Evolutionary conservation across 805 yeast species (phyloP).

Genomic region (Kurtzmaniella fragi): DNA sequence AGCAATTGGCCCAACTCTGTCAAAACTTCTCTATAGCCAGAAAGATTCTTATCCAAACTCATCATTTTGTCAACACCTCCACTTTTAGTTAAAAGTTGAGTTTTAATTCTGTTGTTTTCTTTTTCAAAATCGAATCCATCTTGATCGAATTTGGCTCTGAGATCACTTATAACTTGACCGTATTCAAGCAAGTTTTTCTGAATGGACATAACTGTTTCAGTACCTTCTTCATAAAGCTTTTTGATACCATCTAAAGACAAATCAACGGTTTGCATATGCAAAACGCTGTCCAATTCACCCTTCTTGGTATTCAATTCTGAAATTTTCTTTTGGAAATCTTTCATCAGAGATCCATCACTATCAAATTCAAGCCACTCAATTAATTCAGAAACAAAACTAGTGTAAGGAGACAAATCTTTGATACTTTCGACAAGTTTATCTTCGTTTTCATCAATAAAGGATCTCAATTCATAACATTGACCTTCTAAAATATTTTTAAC

Average conservation of each 20-base stretch:
- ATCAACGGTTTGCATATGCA: slow-evolving; percentile 42
- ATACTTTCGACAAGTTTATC: slow-evolving; percentile 31
- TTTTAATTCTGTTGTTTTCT: slow-evolving; percentile 43
- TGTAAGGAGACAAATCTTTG: slow-evolving; percentile 22
- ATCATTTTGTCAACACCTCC: slow-evolving; percentile 18
- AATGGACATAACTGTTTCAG: slow-evolving; percentile 33
- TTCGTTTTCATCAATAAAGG: slow-evolving; percentile 50
- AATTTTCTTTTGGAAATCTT: slow-evolving; percentile 21
- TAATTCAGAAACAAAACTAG: slow-evolving; percentile 36
- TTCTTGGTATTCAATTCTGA: slow-evolving; percentile 14
- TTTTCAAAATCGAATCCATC: slow-evolving; percentile 48
- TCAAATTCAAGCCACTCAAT: slow-evolving; percentile 80
- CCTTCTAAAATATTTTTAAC: slow-evolving; percentile 68
- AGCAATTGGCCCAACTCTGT: slow-evolving; percentile 21
- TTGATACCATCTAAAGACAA: slow-evolving; percentile 43
- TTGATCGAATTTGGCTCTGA: slow-evolving; percentile 40
- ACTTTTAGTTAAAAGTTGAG: slow-evolving; percentile 12
- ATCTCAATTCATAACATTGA: slow-evolving; percentile 64
- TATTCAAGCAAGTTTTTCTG: slow-evolving; percentile 41
- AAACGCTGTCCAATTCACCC: slow-evolving; percentile 23
- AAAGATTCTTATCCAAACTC: slow-evolving; percentile 22
- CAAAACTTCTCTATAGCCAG: slow-evolving; percentile 21
- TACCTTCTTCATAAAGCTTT: slow-evolving; percentile 39
- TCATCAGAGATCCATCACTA: slow-evolving; percentile 44
- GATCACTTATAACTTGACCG: slow-evolving; percentile 39